A percentile compares a stretch with the other conserved stretches of the same genome.
Evolutionary conservation across 306 rosid genomes (phyloP).

Genomic region (Ormosia semicastrata): DNA sequence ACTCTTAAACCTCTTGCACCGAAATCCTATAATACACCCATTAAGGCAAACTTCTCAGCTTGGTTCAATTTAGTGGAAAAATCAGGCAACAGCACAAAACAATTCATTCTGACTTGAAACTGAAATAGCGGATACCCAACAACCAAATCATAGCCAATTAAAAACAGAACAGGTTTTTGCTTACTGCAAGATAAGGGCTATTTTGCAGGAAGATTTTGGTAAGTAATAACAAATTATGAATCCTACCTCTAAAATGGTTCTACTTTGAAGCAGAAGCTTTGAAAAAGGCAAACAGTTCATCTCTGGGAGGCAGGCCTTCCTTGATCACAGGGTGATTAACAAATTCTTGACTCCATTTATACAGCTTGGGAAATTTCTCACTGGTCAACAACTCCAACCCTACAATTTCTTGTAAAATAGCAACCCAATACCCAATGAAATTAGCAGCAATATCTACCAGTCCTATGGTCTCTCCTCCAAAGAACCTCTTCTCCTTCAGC

Average conservation of each 20-base stretch:
- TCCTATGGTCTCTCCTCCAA: conserved; percentile 57
- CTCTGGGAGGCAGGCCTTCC: conserved; percentile 50
- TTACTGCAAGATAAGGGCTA: neutral
- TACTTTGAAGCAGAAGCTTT: conserved; percentile 32
- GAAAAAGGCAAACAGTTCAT: conserved; percentile 41
- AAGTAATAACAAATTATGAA: neutral
- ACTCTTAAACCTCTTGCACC: neutral
- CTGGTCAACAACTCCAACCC: conserved; percentile 47
- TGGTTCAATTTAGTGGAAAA: neutral
- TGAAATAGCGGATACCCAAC: neutral
- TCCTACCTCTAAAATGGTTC: conserved; percentile 3
- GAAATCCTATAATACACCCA: neutral
- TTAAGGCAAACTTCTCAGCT: neutral
- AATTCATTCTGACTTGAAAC: neutral
- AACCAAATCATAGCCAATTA: neutral
- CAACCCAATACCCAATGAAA: conserved; percentile 52
- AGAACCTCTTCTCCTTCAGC: conserved; percentile 46
- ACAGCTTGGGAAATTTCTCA: conserved; percentile 51
- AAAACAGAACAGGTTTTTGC: neutral
- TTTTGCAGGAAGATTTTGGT: neutral
- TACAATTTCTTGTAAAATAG: conserved; percentile 43
- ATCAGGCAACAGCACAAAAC: neutral
- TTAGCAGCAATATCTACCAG: conserved; percentile 51
- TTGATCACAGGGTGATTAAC: conserved; percentile 44
- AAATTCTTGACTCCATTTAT: conserved; percentile 57